Conservation (phyloP, 441 rosid species). For the Viola pubescens region DNA sequence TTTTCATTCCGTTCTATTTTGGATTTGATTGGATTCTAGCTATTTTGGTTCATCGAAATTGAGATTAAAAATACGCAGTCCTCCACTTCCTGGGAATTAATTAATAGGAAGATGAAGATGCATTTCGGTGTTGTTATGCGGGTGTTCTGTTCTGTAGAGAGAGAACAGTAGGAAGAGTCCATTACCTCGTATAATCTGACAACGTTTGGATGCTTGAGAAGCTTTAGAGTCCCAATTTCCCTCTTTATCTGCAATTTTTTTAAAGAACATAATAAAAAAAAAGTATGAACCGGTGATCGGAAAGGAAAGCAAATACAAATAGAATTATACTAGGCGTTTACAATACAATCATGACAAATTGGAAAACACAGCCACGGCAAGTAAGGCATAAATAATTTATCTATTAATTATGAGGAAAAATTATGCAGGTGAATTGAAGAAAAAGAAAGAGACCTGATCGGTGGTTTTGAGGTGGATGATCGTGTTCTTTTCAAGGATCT, state of each 20-base stretch:
- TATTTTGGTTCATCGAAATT: too few species aligned
- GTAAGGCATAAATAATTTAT: not conserved
- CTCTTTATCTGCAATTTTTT: conserved; percentile 59
- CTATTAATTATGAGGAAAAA: not conserved
- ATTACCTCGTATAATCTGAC: conserved; percentile 81
- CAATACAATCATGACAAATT: not conserved
- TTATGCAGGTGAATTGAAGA: not conserved
- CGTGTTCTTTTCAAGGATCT: conserved; percentile 69
- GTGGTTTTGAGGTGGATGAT: conserved; percentile 65
- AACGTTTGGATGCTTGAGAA: conserved; percentile 83
- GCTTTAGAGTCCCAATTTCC: conserved; percentile 82
- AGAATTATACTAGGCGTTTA: not conserved
- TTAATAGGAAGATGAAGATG: too few species aligned
- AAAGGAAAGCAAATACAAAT: not conserved
- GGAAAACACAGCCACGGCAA: not conserved
- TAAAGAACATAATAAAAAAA: not conserved
- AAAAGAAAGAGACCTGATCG: conserved; percentile 44
- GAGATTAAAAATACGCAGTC: too few species aligned
- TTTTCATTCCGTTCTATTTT: too few species aligned
- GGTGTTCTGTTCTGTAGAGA: not conserved
- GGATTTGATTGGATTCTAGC: too few species aligned
- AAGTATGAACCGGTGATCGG: not conserved
- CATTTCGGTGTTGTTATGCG: too few species aligned
- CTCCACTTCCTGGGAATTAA: too few species aligned
- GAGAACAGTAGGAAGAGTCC: too few species aligned